Percentiles rank a stretch among this genome's conserved stretches.
Evolutionary conservation across 2,329 filamentous ascomycete species (phyloP).

Genomic region (Colletotrichum spinosum): DNA sequence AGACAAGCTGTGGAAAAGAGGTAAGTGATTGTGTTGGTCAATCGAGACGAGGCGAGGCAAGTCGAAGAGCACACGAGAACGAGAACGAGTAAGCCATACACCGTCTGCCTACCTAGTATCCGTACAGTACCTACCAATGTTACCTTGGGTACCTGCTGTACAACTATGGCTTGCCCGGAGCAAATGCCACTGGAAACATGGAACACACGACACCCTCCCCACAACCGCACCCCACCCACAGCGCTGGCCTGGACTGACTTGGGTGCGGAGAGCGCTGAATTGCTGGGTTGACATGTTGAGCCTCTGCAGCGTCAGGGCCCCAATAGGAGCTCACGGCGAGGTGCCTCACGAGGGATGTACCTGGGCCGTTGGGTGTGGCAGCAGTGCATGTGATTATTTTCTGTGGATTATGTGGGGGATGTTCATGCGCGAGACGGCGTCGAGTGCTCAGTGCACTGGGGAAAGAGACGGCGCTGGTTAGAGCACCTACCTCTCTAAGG

Average conservation of each 20-base stretch:
- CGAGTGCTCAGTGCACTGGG: slow-evolving; percentile 4
- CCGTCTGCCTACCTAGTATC: too few species aligned
- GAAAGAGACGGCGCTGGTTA: slow-evolving; percentile 10
- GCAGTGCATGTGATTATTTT: slow-evolving; percentile 28
- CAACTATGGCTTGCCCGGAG: too few species aligned
- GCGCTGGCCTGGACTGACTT: not conserved
- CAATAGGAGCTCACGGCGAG: slow-evolving; percentile 18
- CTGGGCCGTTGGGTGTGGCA: slow-evolving; percentile 32
- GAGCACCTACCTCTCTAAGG: not conserved
- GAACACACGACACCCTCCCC: too few species aligned
- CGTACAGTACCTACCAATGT: too few species aligned
- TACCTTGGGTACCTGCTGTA: too few species aligned
- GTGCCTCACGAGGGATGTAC: not conserved
- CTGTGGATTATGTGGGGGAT: slow-evolving; percentile 30
- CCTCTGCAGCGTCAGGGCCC: slow-evolving; percentile 34
- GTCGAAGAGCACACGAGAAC: too few species aligned
- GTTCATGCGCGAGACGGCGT: slow-evolving; percentile 32
- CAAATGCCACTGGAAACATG: too few species aligned
- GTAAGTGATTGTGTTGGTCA: too few species aligned
- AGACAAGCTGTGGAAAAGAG: too few species aligned
- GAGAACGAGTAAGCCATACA: too few species aligned
- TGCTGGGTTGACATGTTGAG: slow-evolving; percentile 35
- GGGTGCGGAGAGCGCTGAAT: not conserved
- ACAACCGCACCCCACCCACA: too few species aligned
- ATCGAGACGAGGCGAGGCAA: too few species aligned